These are phyloP conservation scores for Xenoacremonium recifei DNA, from an alignment of 2,329 filamentous ascomycete genomes.

Conservation along the genomic window DNA sequence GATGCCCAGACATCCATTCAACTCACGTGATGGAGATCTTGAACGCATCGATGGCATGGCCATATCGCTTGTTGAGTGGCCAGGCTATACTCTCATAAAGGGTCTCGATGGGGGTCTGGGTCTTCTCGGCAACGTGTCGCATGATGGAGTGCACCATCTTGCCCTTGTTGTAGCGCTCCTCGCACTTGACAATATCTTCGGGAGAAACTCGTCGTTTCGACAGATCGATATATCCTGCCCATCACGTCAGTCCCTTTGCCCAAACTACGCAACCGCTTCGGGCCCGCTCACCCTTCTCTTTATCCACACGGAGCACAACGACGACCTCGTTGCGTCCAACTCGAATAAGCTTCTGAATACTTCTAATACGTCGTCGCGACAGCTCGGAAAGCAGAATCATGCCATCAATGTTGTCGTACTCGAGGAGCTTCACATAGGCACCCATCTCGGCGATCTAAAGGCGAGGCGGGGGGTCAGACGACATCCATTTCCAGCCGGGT, in stretches of 20 bases:
- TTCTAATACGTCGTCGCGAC: conserved; percentile 95
- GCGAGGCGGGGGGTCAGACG: conserved; percentile 21
- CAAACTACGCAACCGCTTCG: conserved; percentile 10
- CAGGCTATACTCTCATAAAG: conserved; percentile 94
- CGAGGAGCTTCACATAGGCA: conserved; percentile 97
- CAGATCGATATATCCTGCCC: conserved; percentile 84
- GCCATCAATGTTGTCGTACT: conserved; percentile 99
- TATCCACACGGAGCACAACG: conserved; percentile 96
- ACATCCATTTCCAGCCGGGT: conserved; percentile 9
- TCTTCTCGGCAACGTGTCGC: conserved; percentile 98
- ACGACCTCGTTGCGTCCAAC: conserved; percentile 98
- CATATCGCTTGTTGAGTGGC: conserved; percentile 97
- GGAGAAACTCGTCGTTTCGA: conserved; percentile 97
- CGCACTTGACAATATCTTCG: conserved; percentile 97
- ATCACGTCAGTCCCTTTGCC: conserved; percentile 21
- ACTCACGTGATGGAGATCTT: conserved; percentile 95
- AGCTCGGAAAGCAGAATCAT: conserved; percentile 99
- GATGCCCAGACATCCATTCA: neutral
- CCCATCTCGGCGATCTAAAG: conserved; percentile 98
- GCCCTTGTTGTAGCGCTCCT: conserved; percentile 99
- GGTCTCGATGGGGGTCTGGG: conserved; percentile 86
- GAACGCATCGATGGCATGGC: conserved; percentile 95
- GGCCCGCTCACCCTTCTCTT: conserved; percentile 77
- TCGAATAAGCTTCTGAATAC: conserved; percentile 98
- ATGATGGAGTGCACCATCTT: conserved; percentile 99